A percentile compares a stretch with the other conserved stretches of the same genome.
phyloP scores from a whole-genome alignment of 2,329 filamentous ascomycete species.

The Colletotrichum lini region DNA sequence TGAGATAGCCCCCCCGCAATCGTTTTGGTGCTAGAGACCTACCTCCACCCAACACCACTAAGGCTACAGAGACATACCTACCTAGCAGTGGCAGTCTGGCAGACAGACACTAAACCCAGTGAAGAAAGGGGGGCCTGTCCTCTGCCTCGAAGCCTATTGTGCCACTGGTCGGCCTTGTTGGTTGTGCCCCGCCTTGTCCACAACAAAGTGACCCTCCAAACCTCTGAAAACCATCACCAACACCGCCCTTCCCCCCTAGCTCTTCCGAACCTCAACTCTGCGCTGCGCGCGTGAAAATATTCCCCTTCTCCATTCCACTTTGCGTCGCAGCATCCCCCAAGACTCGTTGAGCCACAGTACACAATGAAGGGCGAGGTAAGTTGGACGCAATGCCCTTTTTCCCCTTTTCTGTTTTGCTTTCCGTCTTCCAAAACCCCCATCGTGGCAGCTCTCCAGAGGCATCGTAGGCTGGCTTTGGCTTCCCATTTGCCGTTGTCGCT shows the following conservation, averaged over 20 bases:
- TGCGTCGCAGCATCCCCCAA: constrained; percentile 44
- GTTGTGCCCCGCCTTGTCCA: constrained; percentile 49
- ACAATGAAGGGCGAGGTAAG: constrained; percentile 73
- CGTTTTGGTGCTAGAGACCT: constrained; percentile 25
- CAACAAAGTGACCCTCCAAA: constrained; percentile 47
- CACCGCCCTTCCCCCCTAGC: constrained; percentile 47
- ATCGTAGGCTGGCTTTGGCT: constrained; percentile 28
- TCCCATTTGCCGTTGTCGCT: constrained; percentile 5
- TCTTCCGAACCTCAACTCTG: constrained; percentile 47
- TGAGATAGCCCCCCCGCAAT: constrained; percentile 7
- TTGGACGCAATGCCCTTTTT: constrained; percentile 35
- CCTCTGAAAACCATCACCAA: constrained; percentile 54
- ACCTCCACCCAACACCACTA: background rate
- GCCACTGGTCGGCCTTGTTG: constrained; percentile 42
- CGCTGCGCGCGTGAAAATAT: constrained; percentile 54
- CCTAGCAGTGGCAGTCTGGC: background rate
- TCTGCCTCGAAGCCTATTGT: constrained; percentile 38
- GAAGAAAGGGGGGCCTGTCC: constrained; percentile 31
- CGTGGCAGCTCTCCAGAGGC: background rate
- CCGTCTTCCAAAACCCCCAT: constrained; percentile 11
- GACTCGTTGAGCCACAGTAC: constrained; percentile 45
- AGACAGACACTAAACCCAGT: constrained; percentile 37
- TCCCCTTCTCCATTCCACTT: constrained; percentile 44
- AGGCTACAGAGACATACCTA: constrained; percentile 24
- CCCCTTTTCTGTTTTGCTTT: constrained; percentile 18